These are phyloP conservation scores for Tetrahymena elliotti DNA, from an alignment of 73 alveolate species.

Conservation along the genomic window DNA sequence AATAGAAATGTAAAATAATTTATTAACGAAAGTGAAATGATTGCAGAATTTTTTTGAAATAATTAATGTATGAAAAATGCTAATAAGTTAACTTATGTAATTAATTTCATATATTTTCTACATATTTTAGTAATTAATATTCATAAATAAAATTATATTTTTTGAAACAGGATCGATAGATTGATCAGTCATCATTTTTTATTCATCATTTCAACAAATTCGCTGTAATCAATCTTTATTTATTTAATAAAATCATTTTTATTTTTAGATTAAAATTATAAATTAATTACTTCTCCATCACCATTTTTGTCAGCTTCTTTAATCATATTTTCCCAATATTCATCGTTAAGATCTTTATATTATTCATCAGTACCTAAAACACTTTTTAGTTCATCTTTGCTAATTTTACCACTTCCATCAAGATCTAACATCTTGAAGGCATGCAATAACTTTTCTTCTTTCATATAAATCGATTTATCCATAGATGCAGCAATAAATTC, in stretches of 20 bases:
- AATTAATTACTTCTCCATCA: constrained; percentile 2
- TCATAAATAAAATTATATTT: no score
- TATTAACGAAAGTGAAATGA: not conserved
- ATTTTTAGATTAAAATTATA: not conserved
- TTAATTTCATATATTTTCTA: not conserved
- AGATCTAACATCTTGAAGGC: constrained; percentile 49
- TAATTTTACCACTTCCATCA: constrained; percentile 52
- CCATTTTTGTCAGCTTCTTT: constrained; percentile 5
- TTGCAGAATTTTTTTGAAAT: no score
- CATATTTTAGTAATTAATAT: not conserved
- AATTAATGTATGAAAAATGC: no score
- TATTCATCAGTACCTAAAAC: constrained; percentile 4
- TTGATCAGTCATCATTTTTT: not conserved
- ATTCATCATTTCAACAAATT: not conserved
- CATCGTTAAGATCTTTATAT: not conserved
- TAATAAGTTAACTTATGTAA: not conserved
- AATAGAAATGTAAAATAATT: no score
- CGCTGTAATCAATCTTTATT: not conserved
- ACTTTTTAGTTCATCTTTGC: constrained; percentile 10
- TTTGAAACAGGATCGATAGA: not conserved
- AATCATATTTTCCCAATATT: not conserved
- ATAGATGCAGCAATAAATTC: constrained; percentile 66
- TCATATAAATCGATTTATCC: constrained; percentile 26
- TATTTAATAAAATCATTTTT: not conserved
- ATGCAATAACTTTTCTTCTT: constrained; percentile 24